Evolutionary conservation across 179 eudicot genomes (phyloP).

Genomic region (Drosera spatulata): DNA sequence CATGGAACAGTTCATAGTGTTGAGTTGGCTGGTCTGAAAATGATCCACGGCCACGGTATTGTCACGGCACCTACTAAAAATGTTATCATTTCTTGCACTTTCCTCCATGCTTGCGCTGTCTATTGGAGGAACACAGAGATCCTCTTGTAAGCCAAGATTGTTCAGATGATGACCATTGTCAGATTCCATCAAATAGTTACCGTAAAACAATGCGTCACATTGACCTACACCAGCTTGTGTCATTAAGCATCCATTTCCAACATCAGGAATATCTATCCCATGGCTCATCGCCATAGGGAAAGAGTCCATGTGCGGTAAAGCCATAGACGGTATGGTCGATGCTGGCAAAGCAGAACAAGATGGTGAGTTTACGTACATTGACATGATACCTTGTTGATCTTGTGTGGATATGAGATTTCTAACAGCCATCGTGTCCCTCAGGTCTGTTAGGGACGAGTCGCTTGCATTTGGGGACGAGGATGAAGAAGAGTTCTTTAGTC

Average conservation of each 20-base stretch:
- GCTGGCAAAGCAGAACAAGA: constrained; percentile 24
- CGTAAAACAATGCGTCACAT: constrained; percentile 20
- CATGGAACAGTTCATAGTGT: neutral
- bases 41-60: neutral
- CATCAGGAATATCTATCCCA: constrained; percentile 12
- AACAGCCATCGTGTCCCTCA: constrained; percentile 20
- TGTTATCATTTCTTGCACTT: constrained; percentile 11
- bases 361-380: constrained; percentile 45
- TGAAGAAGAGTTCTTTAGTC: constrained; percentile 47
- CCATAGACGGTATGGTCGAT: constrained; percentile 26
- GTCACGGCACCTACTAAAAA: neutral
- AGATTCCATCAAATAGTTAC: constrained; percentile 18
- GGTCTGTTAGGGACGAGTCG: constrained; percentile 50
- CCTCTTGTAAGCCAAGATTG: constrained; percentile 42
- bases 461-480: constrained; percentile 60
- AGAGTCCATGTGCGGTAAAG: constrained; percentile 23
- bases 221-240: constrained; percentile 20
- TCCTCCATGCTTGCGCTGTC: constrained; percentile 34
- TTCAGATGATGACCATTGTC: constrained; percentile 26
- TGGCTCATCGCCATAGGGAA: constrained; percentile 21
- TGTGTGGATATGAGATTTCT: constrained; percentile 23
- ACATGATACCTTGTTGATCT: constrained; percentile 35
- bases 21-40: constrained; percentile 14
- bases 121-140: constrained; percentile 40
- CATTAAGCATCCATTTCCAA: constrained; percentile 23